These are phyloP conservation scores for Peziza echinospora DNA, from an alignment of 495 filamentous ascomycete genomes.

Conservation along the genomic window DNA sequence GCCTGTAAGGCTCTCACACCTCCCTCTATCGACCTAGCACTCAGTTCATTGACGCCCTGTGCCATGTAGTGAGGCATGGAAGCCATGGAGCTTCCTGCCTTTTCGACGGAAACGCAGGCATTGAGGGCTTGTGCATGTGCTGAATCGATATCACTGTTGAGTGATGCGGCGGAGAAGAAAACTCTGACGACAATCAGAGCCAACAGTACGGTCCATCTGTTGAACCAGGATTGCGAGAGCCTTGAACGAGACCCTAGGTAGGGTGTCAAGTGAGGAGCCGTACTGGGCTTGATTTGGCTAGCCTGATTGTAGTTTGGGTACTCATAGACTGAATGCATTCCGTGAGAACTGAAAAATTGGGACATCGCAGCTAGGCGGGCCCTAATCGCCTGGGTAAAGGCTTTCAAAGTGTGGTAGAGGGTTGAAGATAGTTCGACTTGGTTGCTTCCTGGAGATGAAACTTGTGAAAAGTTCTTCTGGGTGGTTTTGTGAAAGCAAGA, in stretches of 20 bases:
- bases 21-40: slow-evolving; percentile 53
- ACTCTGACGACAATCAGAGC: slow-evolving; percentile 63
- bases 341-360: background rate
- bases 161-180: slow-evolving; percentile 45
- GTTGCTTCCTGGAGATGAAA: no score
- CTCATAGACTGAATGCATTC: background rate
- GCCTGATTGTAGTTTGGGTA: background rate
- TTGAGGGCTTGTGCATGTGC: slow-evolving; percentile 65
- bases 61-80: slow-evolving; percentile 93
- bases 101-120: slow-evolving; percentile 80
- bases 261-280: slow-evolving; percentile 49
- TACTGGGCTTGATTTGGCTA: slow-evolving; percentile 19
- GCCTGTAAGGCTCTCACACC: slow-evolving; percentile 54
- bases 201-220: slow-evolving; percentile 84
- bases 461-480: no score
- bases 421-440: no score
- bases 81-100: slow-evolving; percentile 82
- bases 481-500: no score
- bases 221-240: slow-evolving; percentile 89
- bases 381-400: no score
- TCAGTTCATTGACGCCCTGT: slow-evolving; percentile 65
- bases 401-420: no score
- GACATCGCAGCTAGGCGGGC: no score
- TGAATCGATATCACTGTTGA: slow-evolving; percentile 48
- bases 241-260: slow-evolving; percentile 79